A percentile compares a stretch with the other conserved stretches of the same genome.
These are phyloP conservation scores for Cryphonectria radicalis DNA, from an alignment of 2,329 filamentous ascomycete species.

Conservation along the genomic window DNA sequence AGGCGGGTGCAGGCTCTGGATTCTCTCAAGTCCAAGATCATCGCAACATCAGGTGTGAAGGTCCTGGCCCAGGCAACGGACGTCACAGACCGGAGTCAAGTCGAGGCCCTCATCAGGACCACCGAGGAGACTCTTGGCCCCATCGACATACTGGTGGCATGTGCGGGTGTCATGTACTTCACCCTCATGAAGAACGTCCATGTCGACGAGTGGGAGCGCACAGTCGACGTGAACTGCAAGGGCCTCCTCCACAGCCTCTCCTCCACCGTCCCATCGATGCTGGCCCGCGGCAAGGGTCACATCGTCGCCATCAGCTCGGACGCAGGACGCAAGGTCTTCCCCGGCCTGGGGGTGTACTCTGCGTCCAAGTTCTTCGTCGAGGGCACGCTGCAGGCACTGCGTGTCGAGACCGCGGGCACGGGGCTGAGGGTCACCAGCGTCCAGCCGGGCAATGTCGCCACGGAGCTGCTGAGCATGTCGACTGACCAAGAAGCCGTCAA, in stretches of 20 bases:
- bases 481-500: conserved; percentile 77
- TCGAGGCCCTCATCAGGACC: conserved; percentile 66
- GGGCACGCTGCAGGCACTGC: conserved; percentile 74
- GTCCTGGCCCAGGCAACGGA: conserved; percentile 73
- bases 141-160: conserved; percentile 78
- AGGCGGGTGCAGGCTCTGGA: conserved; percentile 73
- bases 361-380: conserved; percentile 87
- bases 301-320: conserved; percentile 83
- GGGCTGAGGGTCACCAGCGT: conserved; percentile 75
- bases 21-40: conserved; percentile 56
- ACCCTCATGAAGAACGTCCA: conserved; percentile 82
- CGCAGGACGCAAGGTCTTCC: conserved; percentile 80
- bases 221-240: conserved; percentile 87
- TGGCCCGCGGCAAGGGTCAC: conserved; percentile 70
- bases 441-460: conserved; percentile 78
- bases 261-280: conserved; percentile 71
- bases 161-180: conserved; percentile 87
- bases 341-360: conserved; percentile 80
- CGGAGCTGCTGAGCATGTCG: conserved; percentile 74
- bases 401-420: conserved; percentile 75
- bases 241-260: conserved; percentile 75
- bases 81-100: conserved; percentile 68
- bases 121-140: conserved; percentile 68
- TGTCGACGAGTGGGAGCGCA: conserved; percentile 77
- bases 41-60: conserved; percentile 55